Conservation (phyloP, 805 yeast genomes). For the Candida multigemmis region DNA sequence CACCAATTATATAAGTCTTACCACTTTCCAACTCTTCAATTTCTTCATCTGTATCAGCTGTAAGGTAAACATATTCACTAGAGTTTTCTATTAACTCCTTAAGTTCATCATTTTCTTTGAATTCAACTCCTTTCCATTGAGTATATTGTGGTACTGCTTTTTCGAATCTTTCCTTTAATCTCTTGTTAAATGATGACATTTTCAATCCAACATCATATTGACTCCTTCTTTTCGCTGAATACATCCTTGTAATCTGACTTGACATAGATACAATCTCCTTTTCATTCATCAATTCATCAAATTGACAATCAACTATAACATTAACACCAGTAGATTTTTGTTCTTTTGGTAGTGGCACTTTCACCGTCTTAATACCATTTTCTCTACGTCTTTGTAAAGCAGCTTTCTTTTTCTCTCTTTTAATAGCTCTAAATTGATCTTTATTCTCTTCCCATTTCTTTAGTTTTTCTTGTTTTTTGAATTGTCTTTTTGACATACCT, state of each 20-base stretch:
- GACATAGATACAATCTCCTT: slow-evolving; percentile 63
- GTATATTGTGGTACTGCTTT: slow-evolving; percentile 46
- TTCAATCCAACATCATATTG: slow-evolving; percentile 46
- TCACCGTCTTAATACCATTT: slow-evolving; percentile 12
- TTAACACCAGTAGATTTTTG: slow-evolving; percentile 42
- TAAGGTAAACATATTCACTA: slow-evolving; percentile 50
- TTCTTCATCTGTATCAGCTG: slow-evolving; percentile 79
- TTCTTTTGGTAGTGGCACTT: slow-evolving; percentile 26
- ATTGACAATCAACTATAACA: slow-evolving; percentile 79
- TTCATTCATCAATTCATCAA: slow-evolving; percentile 82
- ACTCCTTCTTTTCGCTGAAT: slow-evolving; percentile 66
- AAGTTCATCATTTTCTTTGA: slow-evolving; percentile 29
- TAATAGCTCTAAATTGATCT: slow-evolving; percentile 46
- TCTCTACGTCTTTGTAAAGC: slow-evolving; percentile 17
- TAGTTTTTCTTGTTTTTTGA: slow-evolving; percentile 62
- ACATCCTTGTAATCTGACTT: slow-evolving; percentile 73
- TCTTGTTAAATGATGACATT: slow-evolving; percentile 58
- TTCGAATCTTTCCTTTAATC: slow-evolving; percentile 63
- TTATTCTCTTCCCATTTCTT: slow-evolving; percentile 56
- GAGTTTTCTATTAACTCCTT: slow-evolving; percentile 12
- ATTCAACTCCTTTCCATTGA: slow-evolving; percentile 60
- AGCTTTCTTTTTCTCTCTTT: slow-evolving; percentile 45
- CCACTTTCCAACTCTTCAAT: slow-evolving; percentile 57
- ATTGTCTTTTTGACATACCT: slow-evolving; percentile 81
- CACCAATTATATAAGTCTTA: slow-evolving; percentile 82